Percentiles rank a stretch among this genome's conserved stretches.
Evolutionary conservation across 164 flowering plant genomes (phyloP).

Genomic region (Cinnamomum chago): DNA sequence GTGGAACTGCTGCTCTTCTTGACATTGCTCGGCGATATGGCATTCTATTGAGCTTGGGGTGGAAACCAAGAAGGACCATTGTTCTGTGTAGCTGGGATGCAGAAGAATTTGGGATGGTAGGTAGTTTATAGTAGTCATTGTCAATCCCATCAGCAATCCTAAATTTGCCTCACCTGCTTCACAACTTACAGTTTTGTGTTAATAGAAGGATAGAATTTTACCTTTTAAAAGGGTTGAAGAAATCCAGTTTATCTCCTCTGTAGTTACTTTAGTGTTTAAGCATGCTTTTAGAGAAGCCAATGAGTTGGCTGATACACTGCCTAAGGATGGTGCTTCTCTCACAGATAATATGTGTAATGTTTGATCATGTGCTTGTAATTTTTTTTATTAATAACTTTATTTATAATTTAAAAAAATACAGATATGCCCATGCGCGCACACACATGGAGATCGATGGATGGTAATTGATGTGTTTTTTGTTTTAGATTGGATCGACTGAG

Average conservation of each 20-base stretch:
- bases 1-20: constrained; percentile 93
- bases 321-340: no score
- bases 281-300: no score
- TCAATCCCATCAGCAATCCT: not conserved
- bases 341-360: no score
- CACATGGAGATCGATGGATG: no score
- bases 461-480: constrained; percentile 2
- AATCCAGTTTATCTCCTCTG: no score
- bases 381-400: no score
- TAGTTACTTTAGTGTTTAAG: no score
- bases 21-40: constrained; percentile 80
- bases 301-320: no score
- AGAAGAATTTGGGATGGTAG: constrained; percentile 99
- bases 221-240: no score
- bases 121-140: constrained; percentile 14
- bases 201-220: not conserved
- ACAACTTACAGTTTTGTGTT: not conserved
- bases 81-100: constrained; percentile 99
- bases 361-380: no score
- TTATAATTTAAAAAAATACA: no score
- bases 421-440: no score
- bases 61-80: constrained; percentile 87
- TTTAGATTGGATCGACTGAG: constrained; percentile 93
- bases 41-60: constrained; percentile 52
- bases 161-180: not conserved